phyloP scores from a whole-genome alignment of 176 grass and related monocot species.

The Calamus simplicifolius region DNA sequence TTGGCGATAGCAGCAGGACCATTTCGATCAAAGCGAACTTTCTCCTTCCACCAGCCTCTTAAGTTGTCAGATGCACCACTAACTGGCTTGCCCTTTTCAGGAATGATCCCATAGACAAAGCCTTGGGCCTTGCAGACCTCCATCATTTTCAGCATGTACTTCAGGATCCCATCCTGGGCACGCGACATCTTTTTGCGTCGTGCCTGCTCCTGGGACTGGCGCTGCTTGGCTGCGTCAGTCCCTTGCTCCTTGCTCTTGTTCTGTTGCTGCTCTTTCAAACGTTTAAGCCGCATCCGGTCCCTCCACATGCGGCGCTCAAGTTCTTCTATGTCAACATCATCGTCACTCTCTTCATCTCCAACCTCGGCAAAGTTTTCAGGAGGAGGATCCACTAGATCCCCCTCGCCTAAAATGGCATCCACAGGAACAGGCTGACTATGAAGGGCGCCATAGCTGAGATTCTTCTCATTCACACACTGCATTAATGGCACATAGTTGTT shows the following conservation, averaged over 20 bases:
- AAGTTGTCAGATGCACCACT: slow-evolving; percentile 87
- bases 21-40: slow-evolving; percentile 86
- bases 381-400: slow-evolving; percentile 32
- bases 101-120: slow-evolving; percentile 93
- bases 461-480: slow-evolving; percentile 8
- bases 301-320: slow-evolving; percentile 83
- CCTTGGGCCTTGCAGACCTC: slow-evolving; percentile 91
- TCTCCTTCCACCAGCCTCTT: slow-evolving; percentile 93
- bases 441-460: not conserved
- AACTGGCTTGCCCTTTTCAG: slow-evolving; percentile 82
- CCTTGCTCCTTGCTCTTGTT: slow-evolving; percentile 6
- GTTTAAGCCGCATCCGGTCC: slow-evolving; percentile 57
- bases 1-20: slow-evolving; percentile 63
- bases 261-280: slow-evolving; percentile 62
- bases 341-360: slow-evolving; percentile 29
- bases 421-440: slow-evolving; percentile 6
- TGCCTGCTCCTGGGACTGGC: slow-evolving; percentile 61
- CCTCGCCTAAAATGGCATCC: slow-evolving; percentile 30
- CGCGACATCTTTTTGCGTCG: slow-evolving; percentile 95
- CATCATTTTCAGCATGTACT: slow-evolving; percentile 99
- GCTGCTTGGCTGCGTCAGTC: slow-evolving; percentile 14
- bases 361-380: slow-evolving; percentile 24
- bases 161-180: slow-evolving; percentile 85
- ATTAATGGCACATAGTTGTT: slow-evolving; percentile 9
- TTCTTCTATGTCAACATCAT: slow-evolving; percentile 67